Evolutionary conservation across 2,329 filamentous ascomycete species (phyloP).

Genomic region (Trichophyton benhamiae): DNA sequence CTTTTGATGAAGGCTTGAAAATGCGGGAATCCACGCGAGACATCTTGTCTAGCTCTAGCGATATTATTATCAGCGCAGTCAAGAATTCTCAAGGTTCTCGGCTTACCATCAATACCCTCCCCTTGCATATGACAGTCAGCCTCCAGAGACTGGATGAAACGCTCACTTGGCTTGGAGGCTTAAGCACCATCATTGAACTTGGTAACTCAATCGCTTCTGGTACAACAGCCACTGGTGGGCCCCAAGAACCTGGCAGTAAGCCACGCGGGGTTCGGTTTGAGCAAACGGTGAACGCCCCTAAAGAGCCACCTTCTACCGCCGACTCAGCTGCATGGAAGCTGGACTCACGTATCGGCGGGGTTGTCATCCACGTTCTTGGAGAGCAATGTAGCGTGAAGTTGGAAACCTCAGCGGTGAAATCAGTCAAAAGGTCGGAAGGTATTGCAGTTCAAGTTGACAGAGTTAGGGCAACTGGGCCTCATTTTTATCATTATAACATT

Average conservation of each 20-base stretch:
- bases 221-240: slow-evolving; percentile 38
- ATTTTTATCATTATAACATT: slow-evolving; percentile 36
- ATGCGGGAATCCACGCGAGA: slow-evolving; percentile 37
- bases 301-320: background rate
- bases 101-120: slow-evolving; percentile 60
- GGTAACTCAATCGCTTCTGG: slow-evolving; percentile 71
- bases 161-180: slow-evolving; percentile 75
- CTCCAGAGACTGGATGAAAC: slow-evolving; percentile 73
- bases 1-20: slow-evolving; percentile 38
- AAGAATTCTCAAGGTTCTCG: slow-evolving; percentile 23
- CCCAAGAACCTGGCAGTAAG: slow-evolving; percentile 22
- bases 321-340: slow-evolving; percentile 42
- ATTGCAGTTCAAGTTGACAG: slow-evolving; percentile 63
- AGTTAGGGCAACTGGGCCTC: slow-evolving; percentile 62
- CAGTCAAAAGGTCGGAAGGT: slow-evolving; percentile 61
- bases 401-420: slow-evolving; percentile 69
- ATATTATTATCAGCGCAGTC: slow-evolving; percentile 28
- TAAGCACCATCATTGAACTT: slow-evolving; percentile 83
- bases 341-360: slow-evolving; percentile 63
- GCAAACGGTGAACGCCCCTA: slow-evolving; percentile 7
- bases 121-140: slow-evolving; percentile 64
- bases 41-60: slow-evolving; percentile 24
- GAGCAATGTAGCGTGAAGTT: slow-evolving; percentile 62
- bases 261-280: slow-evolving; percentile 45
- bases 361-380: slow-evolving; percentile 64